Evolutionary conservation across 2,329 filamentous ascomycete species (phyloP).

Genomic region (Cercospora nicotianae): DNA sequence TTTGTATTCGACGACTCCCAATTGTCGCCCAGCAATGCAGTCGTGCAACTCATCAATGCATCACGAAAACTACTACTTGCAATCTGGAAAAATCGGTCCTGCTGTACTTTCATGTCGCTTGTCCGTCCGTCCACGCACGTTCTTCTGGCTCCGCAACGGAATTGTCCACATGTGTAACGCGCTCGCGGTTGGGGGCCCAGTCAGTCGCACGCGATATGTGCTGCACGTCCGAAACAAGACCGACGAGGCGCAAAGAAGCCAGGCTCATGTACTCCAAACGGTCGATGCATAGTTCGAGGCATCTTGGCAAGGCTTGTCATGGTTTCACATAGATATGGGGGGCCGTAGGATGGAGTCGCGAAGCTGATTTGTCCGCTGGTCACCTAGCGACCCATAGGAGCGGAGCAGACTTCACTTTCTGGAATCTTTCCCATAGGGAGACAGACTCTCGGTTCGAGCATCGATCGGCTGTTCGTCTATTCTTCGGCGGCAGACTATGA

Average conservation of each 20-base stretch:
- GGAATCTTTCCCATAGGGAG: background rate
- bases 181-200: background rate
- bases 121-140: background rate
- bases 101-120: conserved; percentile 6
- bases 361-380: background rate
- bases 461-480: background rate
- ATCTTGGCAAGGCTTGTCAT: conserved; percentile 7
- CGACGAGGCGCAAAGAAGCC: background rate
- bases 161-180: background rate
- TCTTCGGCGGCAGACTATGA: background rate
- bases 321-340: conserved; percentile 3
- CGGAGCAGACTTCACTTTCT: background rate
- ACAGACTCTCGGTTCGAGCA: background rate
- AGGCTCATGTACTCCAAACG: conserved; percentile 6
- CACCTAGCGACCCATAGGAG: background rate
- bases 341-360: too few relatives aligned
- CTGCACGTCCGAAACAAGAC: background rate
- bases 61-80: background rate
- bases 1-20: background rate
- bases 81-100: background rate
- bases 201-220: background rate
- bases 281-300: background rate
- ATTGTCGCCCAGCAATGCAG: background rate
- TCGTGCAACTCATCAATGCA: background rate
- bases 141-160: background rate